Base-by-base conservation (phyloP, 176 grass and related monocot genomes). In the Musa acuminata region DNA sequence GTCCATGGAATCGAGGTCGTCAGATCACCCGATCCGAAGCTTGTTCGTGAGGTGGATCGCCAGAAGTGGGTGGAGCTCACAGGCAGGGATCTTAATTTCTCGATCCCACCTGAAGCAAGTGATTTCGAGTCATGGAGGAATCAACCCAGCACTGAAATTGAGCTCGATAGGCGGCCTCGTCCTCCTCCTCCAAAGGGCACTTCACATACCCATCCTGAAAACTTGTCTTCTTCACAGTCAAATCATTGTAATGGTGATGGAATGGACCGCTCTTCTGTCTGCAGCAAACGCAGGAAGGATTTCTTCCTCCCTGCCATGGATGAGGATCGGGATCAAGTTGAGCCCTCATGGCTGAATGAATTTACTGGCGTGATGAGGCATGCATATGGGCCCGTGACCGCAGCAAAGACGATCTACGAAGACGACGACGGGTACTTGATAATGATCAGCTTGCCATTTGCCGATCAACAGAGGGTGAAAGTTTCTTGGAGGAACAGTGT, bases 81-180 rank as follows among this genome's bases (percentile, higher is more conserved):
- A 43, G 35, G 35, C 35, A 43, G 35, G 35, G 35, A 6, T 43
- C 35, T 6, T 43, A 5, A 5, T 43, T 43, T 43, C 35, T 43
- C 35, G 35, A 43, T 43, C 35, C 35, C 4, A 43, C 35, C 35
- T 43, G 35, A 43, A 43, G 92, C 92, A 51, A 87, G 89, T 65
- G 92, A 92, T 89, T 96, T 96, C 69, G 92, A 86, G 48, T 79
- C 89, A 75, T 96, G 92, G 92, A 89, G 92, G 72, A 96, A 82
- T 71, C 71, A 92, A 70, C 82, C 86, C 19, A 92, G 62, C 76
- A 62, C 89, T 19, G 89, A 96, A 72, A 82, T 89, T 54, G 92
- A 92, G 80, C 77, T 92, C 11, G 89, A 96, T 53, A 91, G 87
- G 78, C 35, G 35, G 35, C 35, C 35, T 43, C 81, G 75, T 51